phyloP scores from a whole-genome alignment of 768 basidiomycete species.

The Lentinus tigrinus region DNA sequence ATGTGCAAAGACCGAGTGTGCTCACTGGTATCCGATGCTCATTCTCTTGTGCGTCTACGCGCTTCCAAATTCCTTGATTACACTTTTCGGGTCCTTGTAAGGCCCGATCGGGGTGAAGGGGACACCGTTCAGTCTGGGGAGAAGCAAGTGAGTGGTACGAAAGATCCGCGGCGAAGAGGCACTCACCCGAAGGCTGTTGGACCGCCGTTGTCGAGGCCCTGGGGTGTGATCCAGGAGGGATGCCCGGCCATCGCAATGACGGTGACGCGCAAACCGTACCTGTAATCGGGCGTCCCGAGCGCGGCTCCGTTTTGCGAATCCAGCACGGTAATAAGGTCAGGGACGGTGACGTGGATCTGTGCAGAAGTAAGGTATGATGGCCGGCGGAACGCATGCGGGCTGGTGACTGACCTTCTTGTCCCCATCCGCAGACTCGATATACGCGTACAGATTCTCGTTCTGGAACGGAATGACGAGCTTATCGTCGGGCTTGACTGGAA shows the following conservation, averaged over 20 bases:
- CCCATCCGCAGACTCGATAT: constrained; percentile 30
- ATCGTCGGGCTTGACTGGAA: constrained; percentile 27
- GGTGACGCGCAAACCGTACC: constrained; percentile 58
- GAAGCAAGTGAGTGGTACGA: neutral
- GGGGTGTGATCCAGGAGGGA: constrained; percentile 54
- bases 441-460: constrained; percentile 59
- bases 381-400: neutral
- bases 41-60: neutral
- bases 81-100: constrained; percentile 22
- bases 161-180: neutral
- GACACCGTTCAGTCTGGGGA: constrained; percentile 10
- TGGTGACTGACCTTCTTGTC: constrained; percentile 28
- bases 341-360: constrained; percentile 55
- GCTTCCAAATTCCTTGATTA: constrained; percentile 12
- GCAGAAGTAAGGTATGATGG: neutral
- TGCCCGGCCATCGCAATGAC: constrained; percentile 48
- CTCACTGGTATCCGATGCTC: no score
- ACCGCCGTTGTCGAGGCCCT: constrained; percentile 51
- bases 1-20: no score
- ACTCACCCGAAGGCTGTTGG: constrained; percentile 52
- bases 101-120: constrained; percentile 14
- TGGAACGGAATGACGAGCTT: constrained; percentile 56
- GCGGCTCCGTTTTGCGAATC: constrained; percentile 62
- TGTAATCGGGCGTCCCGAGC: constrained; percentile 61
- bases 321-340: constrained; percentile 63